Evolutionary conservation across 2,329 filamentous ascomycete species (phyloP).

Genomic region (Ophiobolus disseminans): DNA sequence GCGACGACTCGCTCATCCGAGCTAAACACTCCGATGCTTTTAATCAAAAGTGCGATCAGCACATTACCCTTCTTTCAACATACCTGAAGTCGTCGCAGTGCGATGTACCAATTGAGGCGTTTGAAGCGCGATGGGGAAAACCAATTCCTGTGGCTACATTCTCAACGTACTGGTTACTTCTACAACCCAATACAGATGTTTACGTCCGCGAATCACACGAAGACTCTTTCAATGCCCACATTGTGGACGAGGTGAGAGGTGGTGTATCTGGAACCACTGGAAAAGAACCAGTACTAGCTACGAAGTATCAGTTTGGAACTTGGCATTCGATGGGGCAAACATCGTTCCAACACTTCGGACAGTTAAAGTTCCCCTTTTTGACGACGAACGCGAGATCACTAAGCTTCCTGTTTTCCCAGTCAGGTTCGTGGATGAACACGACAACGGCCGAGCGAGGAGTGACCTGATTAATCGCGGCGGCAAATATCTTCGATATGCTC

Average conservation of each 20-base stretch:
- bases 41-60: constrained; percentile 5
- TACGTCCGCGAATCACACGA: constrained; percentile 15
- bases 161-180: constrained; percentile 10
- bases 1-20: neutral
- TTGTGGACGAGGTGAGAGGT: constrained; percentile 7
- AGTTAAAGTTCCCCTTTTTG: constrained; percentile 1
- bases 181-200: constrained; percentile 16
- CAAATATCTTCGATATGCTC: constrained; percentile 4
- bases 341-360: neutral
- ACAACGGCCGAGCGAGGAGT: neutral
- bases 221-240: constrained; percentile 9
- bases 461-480: constrained; percentile 2
- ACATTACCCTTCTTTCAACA: constrained; percentile 4
- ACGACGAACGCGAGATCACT: constrained; percentile 4
- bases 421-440: neutral
- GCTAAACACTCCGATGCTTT: constrained; percentile 2
- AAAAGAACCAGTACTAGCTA: neutral
- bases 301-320: neutral
- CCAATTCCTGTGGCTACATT: constrained; percentile 9
- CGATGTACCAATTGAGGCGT: neutral
- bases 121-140: neutral
- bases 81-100: neutral
- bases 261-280: neutral
- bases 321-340: neutral
- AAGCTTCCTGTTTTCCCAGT: constrained; percentile 1